These are phyloP conservation scores for Fusarium brevicatenulatum DNA, from an alignment of 2,329 filamentous ascomycete genomes.

Conservation along the genomic window DNA sequence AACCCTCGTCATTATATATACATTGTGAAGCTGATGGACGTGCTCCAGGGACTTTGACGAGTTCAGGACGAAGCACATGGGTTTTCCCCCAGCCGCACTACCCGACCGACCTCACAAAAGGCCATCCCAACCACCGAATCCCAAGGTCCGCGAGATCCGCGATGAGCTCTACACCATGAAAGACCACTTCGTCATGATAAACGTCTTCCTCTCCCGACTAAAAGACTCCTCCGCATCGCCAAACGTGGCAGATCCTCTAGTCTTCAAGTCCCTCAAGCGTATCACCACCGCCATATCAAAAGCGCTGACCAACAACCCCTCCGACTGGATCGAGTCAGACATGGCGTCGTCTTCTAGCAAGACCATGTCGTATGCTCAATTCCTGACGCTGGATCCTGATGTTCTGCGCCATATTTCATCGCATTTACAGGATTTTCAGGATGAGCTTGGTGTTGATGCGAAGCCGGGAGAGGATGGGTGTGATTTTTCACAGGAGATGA, in stretches of 20 bases:
- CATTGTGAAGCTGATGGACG: background rate
- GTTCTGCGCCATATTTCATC: slow-evolving; percentile 21
- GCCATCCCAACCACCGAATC: slow-evolving; percentile 10
- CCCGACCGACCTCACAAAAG: background rate
- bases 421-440: slow-evolving; percentile 19
- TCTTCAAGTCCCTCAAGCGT: background rate
- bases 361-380: slow-evolving; percentile 30
- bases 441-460: slow-evolving; percentile 21
- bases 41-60: slow-evolving; percentile 32
- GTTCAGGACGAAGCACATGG: slow-evolving; percentile 28
- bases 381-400: slow-evolving; percentile 28
- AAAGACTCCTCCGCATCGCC: background rate
- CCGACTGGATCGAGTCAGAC: slow-evolving; percentile 41
- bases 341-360: background rate
- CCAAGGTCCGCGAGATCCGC: slow-evolving; percentile 26
- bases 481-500: slow-evolving; percentile 6
- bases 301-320: slow-evolving; percentile 38
- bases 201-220: slow-evolving; percentile 6
- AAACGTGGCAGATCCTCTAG: background rate
- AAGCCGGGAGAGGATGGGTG: background rate
- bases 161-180: slow-evolving; percentile 36
- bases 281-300: slow-evolving; percentile 28
- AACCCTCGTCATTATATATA: fast-evolving
- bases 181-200: slow-evolving; percentile 20
- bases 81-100: background rate